A percentile compares a stretch with the other conserved stretches of the same genome.
These are phyloP conservation scores for Tuctoria greenei DNA, from an alignment of 176 grass and related monocot genomes.

Conservation along the genomic window DNA sequence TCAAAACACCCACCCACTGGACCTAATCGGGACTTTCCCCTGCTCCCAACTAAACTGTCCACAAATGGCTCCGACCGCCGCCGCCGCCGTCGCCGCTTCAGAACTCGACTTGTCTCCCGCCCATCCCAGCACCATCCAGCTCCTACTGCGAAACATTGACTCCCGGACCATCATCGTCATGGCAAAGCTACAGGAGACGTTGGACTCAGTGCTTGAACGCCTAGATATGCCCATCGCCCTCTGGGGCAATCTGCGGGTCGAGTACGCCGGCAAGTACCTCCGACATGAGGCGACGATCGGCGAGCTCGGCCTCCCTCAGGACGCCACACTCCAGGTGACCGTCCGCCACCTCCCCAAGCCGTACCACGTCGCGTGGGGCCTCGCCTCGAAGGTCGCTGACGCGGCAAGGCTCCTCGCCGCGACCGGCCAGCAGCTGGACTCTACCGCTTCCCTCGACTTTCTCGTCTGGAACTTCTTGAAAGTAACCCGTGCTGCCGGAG, in stretches of 20 bases:
- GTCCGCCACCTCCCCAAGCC: slow-evolving; percentile 40
- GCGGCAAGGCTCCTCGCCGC: not conserved
- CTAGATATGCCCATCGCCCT: no score
- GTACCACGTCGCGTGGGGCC: slow-evolving; percentile 28
- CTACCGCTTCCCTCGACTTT: slow-evolving; percentile 9
- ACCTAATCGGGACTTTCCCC: no score
- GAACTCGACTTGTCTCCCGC: no score
- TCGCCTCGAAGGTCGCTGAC: slow-evolving; percentile 37
- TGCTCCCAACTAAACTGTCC: no score
- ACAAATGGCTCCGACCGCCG: no score
- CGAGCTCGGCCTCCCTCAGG: slow-evolving; percentile 25
- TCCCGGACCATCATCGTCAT: slow-evolving; percentile 45
- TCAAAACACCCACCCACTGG: no score
- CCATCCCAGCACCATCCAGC: not conserved
- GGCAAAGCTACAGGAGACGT: slow-evolving; percentile 41
- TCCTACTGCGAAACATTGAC: slow-evolving; percentile 31
- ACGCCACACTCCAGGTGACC: slow-evolving; percentile 47
- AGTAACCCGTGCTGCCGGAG: no score
- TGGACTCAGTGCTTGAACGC: slow-evolving; percentile 40
- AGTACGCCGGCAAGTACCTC: slow-evolving; percentile 52
- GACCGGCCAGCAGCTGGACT: not conserved
- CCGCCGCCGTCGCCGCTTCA: slow-evolving; percentile 8
- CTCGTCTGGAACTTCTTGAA: slow-evolving; percentile 46
- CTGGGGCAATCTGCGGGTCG: slow-evolving; percentile 18
- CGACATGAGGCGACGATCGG: slow-evolving; percentile 39